These are phyloP conservation scores for Paracoccidioides brasiliensis DNA, from an alignment of 2,329 filamentous ascomycete genomes.

Conservation along the genomic window DNA sequence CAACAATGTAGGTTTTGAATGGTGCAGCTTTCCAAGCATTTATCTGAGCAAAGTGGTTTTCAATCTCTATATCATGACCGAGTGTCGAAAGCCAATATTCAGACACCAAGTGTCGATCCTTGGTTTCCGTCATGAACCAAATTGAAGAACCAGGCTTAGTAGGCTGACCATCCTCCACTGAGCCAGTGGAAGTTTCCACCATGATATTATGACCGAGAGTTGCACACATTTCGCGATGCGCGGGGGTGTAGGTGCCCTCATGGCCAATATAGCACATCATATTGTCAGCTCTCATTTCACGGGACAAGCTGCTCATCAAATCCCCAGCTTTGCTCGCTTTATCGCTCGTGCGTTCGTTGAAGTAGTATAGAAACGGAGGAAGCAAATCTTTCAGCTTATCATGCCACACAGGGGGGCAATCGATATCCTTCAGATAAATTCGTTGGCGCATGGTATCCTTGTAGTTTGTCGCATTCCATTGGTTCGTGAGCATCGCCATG, in stretches of 20 bases:
- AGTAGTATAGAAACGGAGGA: conserved; percentile 72
- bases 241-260: conserved; percentile 90
- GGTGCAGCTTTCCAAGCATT: conserved; percentile 92
- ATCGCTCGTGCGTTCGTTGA: conserved; percentile 61
- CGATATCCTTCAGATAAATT: conserved; percentile 93
- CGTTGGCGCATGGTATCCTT: conserved; percentile 69
- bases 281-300: conserved; percentile 83
- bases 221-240: conserved; percentile 95
- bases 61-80: conserved; percentile 92
- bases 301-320: conserved; percentile 82
- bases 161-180: conserved; percentile 53
- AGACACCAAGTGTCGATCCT: conserved; percentile 76
- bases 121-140: conserved; percentile 98
- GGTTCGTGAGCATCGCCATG: conserved; percentile 69
- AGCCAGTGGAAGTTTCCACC: conserved; percentile 67
- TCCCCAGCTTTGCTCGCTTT: conserved; percentile 59
- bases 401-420: conserved; percentile 80
- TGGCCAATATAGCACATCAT: conserved; percentile 98
- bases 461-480: conserved; percentile 64
- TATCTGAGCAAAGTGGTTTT: conserved; percentile 90
- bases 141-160: conserved; percentile 74
- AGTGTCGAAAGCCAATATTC: conserved; percentile 90
- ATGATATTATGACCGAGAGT: conserved; percentile 95
- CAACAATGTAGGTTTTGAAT: conserved; percentile 83
- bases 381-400: conserved; percentile 65